phyloP scores from a whole-genome alignment of 1,284 basidiomycete genomes.

The Malassezia equina region DNA sequence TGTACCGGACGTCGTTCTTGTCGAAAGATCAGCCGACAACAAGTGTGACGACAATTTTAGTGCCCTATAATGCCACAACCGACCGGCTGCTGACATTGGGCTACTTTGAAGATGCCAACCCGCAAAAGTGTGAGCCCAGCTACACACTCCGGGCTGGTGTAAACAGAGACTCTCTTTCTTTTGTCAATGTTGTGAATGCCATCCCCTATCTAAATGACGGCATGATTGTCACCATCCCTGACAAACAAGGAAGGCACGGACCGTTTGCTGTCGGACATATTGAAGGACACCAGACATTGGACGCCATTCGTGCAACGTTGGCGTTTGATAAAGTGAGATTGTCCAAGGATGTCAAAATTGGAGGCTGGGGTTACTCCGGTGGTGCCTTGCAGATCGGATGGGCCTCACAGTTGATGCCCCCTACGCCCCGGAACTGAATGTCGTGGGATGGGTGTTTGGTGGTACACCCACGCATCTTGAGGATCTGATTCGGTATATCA shows the following conservation, averaged over 20 bases:
- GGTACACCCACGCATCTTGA: slow-evolving; percentile 27
- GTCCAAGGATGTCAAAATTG: slow-evolving; percentile 19
- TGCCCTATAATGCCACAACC: slow-evolving; percentile 22
- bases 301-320: slow-evolving; percentile 28
- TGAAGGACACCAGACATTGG: slow-evolving; percentile 28
- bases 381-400: slow-evolving; percentile 36
- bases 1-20: slow-evolving; percentile 19
- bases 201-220: slow-evolving; percentile 25
- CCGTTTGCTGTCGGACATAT: slow-evolving; percentile 31
- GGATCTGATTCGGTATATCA: neutral
- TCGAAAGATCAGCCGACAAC: neutral
- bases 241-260: slow-evolving; percentile 30
- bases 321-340: slow-evolving; percentile 23
- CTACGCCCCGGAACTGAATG: slow-evolving; percentile 27
- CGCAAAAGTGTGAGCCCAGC: slow-evolving; percentile 23
- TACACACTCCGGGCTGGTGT: slow-evolving; percentile 11
- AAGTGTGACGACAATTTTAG: slow-evolving; percentile 25
- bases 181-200: slow-evolving; percentile 8
- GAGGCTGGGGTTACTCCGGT: slow-evolving; percentile 36
- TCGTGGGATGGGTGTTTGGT: slow-evolving; percentile 28
- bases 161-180: neutral
- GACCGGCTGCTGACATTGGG: slow-evolving; percentile 23
- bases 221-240: slow-evolving; percentile 28
- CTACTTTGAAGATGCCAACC: slow-evolving; percentile 21
- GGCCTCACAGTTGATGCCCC: slow-evolving; percentile 23